A percentile compares a stretch with the other conserved stretches of the same genome.
Evolutionary conservation across 805 yeast genomes (phyloP).

Genomic region (Yarrowia hollandica): DNA sequence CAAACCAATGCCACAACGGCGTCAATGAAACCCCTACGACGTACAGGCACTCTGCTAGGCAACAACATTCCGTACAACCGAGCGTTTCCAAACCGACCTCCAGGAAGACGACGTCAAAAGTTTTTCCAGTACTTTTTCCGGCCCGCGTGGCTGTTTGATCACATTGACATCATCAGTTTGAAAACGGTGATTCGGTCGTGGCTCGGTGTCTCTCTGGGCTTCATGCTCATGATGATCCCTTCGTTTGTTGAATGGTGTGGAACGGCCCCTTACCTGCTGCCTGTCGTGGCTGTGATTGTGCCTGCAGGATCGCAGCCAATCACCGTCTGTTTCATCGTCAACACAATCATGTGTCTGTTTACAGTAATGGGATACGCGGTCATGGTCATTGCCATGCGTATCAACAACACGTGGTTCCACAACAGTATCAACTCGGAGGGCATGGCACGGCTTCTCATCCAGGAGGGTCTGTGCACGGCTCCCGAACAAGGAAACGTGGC

Average conservation of each 20-base stretch:
- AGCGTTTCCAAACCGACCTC: slow-evolving; percentile 3
- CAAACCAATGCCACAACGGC: slow-evolving; percentile 1
- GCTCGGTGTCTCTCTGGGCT: background rate
- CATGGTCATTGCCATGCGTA: slow-evolving; percentile 13
- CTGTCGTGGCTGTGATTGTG: slow-evolving; percentile 11
- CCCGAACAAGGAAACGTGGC: background rate
- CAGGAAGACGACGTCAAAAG: background rate
- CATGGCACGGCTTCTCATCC: background rate
- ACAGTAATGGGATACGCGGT: slow-evolving; percentile 3
- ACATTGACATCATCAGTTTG: background rate
- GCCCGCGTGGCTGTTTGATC: slow-evolving; percentile 18
- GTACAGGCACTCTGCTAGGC: slow-evolving; percentile 6
- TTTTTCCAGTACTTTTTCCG: background rate
- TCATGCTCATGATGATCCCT: slow-evolving; percentile 18
- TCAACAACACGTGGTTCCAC: slow-evolving; percentile 25
- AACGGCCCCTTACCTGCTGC: background rate
- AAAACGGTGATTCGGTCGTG: slow-evolving; percentile 14
- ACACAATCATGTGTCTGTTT: slow-evolving; percentile 21
- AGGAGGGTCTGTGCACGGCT: background rate
- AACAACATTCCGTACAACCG: slow-evolving; percentile 21
- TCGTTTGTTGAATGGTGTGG: slow-evolving; percentile 10
- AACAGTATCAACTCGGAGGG: slow-evolving; percentile 11
- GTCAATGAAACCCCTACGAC: background rate
- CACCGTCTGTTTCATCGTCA: background rate
- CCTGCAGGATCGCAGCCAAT: background rate